Evolutionary conservation across 257 asterid species (phyloP).

Genomic region (Verbena officinalis): DNA sequence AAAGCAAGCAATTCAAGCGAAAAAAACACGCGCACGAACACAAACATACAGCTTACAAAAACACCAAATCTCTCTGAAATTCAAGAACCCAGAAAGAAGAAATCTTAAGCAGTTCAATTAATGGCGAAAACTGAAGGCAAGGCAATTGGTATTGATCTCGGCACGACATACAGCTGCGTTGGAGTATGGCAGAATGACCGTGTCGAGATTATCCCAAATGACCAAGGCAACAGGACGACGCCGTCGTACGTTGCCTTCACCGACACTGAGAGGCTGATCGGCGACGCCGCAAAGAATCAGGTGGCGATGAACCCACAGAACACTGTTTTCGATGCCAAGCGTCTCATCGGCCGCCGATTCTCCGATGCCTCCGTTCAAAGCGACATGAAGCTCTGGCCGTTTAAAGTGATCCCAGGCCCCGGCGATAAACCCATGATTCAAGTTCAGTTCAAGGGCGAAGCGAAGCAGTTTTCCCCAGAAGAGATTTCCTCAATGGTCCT

Average conservation of each 20-base stretch:
- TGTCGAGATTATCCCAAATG: constrained; percentile 60
- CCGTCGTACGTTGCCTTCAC: constrained; percentile 68
- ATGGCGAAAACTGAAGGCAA: constrained; percentile 52
- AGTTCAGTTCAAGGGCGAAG: constrained; percentile 44
- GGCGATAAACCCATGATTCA: constrained; percentile 51
- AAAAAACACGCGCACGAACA: neutral
- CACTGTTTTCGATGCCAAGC: constrained; percentile 57
- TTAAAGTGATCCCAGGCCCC: constrained; percentile 40
- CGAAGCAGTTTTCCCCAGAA: constrained; percentile 49
- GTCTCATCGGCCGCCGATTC: constrained; percentile 54
- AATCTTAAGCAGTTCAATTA: neutral
- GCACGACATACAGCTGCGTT: constrained; percentile 63
- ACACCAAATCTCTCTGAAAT: neutral
- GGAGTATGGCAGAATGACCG: constrained; percentile 62
- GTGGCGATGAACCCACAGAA: constrained; percentile 57
- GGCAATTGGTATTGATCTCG: constrained; percentile 61
- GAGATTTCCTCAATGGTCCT: constrained; percentile 59
- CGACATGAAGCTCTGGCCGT: constrained; percentile 54
- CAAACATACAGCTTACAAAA: neutral
- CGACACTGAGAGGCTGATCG: constrained; percentile 57
- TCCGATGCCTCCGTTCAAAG: constrained; percentile 51
- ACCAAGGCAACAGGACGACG: constrained; percentile 58
- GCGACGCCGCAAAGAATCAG: constrained; percentile 60
- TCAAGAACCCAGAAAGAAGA: neutral
- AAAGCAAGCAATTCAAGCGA: neutral